Base-by-base conservation (phyloP, 2,329 filamentous ascomycete species). In the Nigrospora oryzae region DNA sequence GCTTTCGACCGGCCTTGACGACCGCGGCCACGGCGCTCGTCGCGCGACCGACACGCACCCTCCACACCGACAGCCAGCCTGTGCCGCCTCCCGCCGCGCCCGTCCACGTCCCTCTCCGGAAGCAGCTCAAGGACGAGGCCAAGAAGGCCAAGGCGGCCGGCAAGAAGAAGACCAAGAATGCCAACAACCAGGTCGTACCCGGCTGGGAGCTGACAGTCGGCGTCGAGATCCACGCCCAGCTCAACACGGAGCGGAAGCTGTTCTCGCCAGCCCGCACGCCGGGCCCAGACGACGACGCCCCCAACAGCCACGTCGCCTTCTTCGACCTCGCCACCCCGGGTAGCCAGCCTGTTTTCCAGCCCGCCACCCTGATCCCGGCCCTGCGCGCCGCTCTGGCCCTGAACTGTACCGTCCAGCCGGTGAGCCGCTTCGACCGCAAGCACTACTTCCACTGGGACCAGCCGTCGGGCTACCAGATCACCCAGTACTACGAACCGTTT, bases 391-490 rank as follows among this genome's bases (percentile, higher is more conserved):
- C 93, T 0, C 69, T 96, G 41, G 88, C 89, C 0, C 71, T 98
- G 38, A 79, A 84, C 46, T 97, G 93, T 64, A 68, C 81, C 2
- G 76, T 97, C 43, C 85, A 94, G 59, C 71, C 67, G 1, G 74
- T 79, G 54, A 95, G 89, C 63, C 80, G 79, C 44, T 98, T 96
- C 67, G 93, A 98, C 64, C 77, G 93, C 51, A 98, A 98, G 63
- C 93, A 98, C 65, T 98, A 98, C 66, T 97, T 98, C 65, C 95
- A 96, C 71, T 95, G 93, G 79, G 93, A 98, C 63, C 93, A 98
- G 64, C 93, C 93, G 1, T 79, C 88, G 0, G 93, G 93, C 0
- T 98, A 98, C 64, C 93, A 98, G 64, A 95, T 98, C 51, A 98
- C 93, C 2, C 93, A 98, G 61, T 97, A 91, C 68, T 96, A 97